Evolutionary conservation across 108 stramenopile species (phyloP).

Genomic region (Pelagomonas calceolata): DNA sequence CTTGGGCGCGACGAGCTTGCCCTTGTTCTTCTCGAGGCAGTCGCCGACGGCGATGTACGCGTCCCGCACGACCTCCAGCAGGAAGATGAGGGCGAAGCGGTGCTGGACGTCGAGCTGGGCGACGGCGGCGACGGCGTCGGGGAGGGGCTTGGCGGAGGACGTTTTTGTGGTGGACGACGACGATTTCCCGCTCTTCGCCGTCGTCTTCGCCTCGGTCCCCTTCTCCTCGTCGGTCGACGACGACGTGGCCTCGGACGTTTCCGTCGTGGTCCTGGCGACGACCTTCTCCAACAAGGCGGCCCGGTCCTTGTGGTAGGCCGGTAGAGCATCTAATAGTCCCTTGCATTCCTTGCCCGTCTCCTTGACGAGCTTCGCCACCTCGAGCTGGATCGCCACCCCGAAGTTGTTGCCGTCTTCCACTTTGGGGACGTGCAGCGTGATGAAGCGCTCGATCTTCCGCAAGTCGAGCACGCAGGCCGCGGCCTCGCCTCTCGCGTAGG

Average conservation of each 20-base stretch:
- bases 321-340: conserved; percentile 40
- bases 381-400: conserved; percentile 63
- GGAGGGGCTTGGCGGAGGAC: conserved; percentile 7
- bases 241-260: conserved; percentile 25
- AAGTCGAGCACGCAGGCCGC: neutral
- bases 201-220: conserved; percentile 20
- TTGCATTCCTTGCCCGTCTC: conserved; percentile 41
- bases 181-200: conserved; percentile 12
- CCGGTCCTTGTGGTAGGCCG: conserved; percentile 47
- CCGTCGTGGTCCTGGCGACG: conserved; percentile 44
- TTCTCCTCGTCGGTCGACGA: conserved; percentile 23
- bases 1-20: conserved; percentile 53
- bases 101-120: conserved; percentile 42
- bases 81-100: conserved; percentile 34
- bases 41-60: conserved; percentile 39
- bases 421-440: conserved; percentile 21
- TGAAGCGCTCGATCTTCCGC: conserved; percentile 19
- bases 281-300: conserved; percentile 47
- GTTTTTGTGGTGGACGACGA: conserved; percentile 29
- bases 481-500: too few relatives aligned
- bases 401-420: conserved; percentile 76
- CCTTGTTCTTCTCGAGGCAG: conserved; percentile 54
- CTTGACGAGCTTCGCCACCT: conserved; percentile 41
- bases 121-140: conserved; percentile 31
- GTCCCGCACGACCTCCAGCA: conserved; percentile 21